Evolutionary conservation across 352 stramenopile species (phyloP).

Genomic region (Phytophthora ramorum): DNA sequence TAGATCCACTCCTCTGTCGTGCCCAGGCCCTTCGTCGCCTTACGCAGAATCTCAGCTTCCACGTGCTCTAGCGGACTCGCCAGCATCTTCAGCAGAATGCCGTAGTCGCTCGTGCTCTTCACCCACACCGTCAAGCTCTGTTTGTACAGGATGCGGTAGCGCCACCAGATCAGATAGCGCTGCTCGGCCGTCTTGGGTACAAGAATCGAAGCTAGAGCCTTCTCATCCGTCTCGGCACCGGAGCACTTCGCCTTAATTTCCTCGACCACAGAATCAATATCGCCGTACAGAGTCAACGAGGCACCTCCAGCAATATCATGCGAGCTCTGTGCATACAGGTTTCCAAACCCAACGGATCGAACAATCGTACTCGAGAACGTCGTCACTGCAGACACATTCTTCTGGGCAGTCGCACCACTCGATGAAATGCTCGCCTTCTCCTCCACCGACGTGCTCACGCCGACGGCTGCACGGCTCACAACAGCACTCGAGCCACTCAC

Average conservation of each 20-base stretch:
- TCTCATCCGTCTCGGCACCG: constrained; percentile 16
- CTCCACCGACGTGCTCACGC: too few species aligned
- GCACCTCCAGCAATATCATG: constrained; percentile 2
- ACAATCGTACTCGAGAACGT: background rate
- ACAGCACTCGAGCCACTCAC: background rate
- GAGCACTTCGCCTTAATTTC: constrained; percentile 41
- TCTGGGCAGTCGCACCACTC: background rate
- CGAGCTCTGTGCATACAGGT: constrained; percentile 11
- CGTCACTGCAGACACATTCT: background rate
- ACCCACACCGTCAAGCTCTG: constrained; percentile 61
- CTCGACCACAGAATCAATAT: constrained; percentile 49
- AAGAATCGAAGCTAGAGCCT: constrained; percentile 22
- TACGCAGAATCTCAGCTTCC: too few species aligned
- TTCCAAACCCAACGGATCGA: constrained; percentile 6
- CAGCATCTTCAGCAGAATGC: too few species aligned
- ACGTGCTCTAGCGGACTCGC: too few species aligned
- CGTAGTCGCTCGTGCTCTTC: too few species aligned
- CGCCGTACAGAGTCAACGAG: constrained; percentile 27
- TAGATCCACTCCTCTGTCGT: too few species aligned
- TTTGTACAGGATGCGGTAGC: constrained; percentile 53
- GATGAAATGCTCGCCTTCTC: too few species aligned
- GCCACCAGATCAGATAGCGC: constrained; percentile 36
- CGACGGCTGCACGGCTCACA: constrained; percentile 10
- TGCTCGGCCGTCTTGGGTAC: constrained; percentile 28
- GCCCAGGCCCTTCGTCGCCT: too few species aligned